These are phyloP conservation scores for Penicillium palitans DNA, from an alignment of 2,329 filamentous ascomycete genomes.

Conservation along the genomic window DNA sequence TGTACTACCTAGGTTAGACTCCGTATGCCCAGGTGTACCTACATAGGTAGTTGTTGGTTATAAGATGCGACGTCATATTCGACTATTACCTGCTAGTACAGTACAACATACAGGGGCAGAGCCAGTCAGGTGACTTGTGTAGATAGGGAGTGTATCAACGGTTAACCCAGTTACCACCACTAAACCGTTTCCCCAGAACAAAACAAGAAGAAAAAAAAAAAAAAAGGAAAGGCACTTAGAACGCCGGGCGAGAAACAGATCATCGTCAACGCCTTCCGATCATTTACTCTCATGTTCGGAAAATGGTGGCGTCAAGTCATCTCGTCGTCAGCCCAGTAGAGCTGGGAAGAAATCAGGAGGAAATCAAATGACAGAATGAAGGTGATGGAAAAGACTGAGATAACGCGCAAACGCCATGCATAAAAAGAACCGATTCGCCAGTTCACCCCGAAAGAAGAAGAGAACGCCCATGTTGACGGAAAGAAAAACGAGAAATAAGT, in stretches of 20 bases:
- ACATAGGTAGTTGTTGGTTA: no score
- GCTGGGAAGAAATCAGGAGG: conserved; percentile 10
- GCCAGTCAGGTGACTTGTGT: conserved; percentile 2
- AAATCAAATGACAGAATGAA: conserved; percentile 12
- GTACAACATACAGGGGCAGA: not conserved
- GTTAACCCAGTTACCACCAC: not conserved
- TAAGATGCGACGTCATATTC: not conserved
- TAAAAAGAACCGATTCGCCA: conserved; percentile 12
- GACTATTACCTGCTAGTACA: conserved; percentile 1
- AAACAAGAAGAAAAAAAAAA: conserved; percentile 11
- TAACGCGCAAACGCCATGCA: conserved; percentile 11
- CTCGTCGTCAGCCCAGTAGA: conserved; percentile 19
- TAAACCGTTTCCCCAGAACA: conserved; percentile 18
- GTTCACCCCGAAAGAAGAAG: conserved; percentile 12
- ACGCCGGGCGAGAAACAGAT: conserved; percentile 19
- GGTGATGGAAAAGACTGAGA: not conserved
- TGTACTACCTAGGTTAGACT: no score
- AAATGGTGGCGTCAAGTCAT: conserved; percentile 24
- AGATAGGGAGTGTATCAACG: conserved; percentile 4
- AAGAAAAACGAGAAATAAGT: conserved; percentile 8
- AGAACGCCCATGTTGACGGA: conserved; percentile 12
- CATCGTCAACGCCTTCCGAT: conserved; percentile 25
- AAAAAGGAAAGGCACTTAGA: conserved; percentile 10
- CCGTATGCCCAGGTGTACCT: no score
- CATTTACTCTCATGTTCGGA: conserved; percentile 18